These are phyloP conservation scores for Arthrinium phaeospermum DNA, from an alignment of 2,329 filamentous ascomycete genomes.

Conservation along the genomic window DNA sequence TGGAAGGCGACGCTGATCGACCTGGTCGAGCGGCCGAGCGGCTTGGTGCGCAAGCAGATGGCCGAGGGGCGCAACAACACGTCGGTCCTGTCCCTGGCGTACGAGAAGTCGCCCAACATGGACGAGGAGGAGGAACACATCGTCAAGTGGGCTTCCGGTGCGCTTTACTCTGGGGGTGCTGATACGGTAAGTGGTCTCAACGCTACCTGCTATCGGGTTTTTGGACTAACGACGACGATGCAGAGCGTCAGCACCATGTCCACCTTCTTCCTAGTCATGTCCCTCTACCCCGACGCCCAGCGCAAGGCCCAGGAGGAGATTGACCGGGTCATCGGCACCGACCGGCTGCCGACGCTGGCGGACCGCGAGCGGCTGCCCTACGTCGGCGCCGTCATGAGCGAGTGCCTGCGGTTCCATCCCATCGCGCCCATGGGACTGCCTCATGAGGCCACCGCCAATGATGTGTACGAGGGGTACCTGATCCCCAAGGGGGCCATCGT, in stretches of 20 bases:
- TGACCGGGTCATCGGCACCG: slow-evolving; percentile 43
- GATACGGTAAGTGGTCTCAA: slow-evolving; percentile 31
- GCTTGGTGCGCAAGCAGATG: slow-evolving; percentile 31
- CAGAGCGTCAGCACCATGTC: slow-evolving; percentile 48
- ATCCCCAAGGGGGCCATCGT: slow-evolving; percentile 50
- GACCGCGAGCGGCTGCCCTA: slow-evolving; percentile 43
- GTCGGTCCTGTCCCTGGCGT: slow-evolving; percentile 28
- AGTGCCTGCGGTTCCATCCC: slow-evolving; percentile 48
- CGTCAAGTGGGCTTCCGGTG: slow-evolving; percentile 30
- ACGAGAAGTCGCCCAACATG: slow-evolving; percentile 20
- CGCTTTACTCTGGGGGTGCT: slow-evolving; percentile 31
- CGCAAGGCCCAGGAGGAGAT: slow-evolving; percentile 46
- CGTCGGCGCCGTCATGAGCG: slow-evolving; percentile 43
- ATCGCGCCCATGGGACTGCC: slow-evolving; percentile 51
- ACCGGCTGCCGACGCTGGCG: slow-evolving; percentile 44
- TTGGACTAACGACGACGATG: background rate
- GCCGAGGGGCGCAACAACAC: slow-evolving; percentile 21
- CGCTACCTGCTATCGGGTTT: background rate
- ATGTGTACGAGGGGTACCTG: slow-evolving; percentile 48
- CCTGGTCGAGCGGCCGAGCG: slow-evolving; percentile 28
- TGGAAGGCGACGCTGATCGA: slow-evolving; percentile 26
- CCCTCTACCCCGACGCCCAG: slow-evolving; percentile 51
- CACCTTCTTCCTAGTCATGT: slow-evolving; percentile 55
- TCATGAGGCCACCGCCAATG: slow-evolving; percentile 51
- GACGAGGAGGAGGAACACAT: slow-evolving; percentile 24